Evolutionary conservation across 2,329 filamentous ascomycete species (phyloP).

Genomic region (Leptodontidium sp.): DNA sequence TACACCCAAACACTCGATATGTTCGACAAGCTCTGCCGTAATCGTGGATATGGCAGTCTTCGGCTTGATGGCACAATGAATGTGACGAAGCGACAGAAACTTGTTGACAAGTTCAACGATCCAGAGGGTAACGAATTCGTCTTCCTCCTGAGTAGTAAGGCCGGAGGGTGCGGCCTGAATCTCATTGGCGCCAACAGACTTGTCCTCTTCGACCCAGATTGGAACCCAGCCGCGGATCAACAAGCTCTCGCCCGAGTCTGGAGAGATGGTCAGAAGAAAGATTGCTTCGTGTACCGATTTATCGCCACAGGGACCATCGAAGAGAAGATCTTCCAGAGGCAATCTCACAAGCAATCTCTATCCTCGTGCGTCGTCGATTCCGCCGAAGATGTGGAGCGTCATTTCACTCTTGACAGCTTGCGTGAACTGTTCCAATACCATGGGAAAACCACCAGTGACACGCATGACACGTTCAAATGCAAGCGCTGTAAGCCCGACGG

Average conservation of each 20-base stretch:
- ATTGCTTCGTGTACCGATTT: constrained; percentile 99
- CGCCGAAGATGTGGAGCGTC: constrained; percentile 94
- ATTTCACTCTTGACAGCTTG: constrained; percentile 91
- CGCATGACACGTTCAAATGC: constrained; percentile 98
- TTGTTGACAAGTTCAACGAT: constrained; percentile 98
- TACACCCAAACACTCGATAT: constrained; percentile 97
- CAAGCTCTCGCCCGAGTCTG: constrained; percentile 97
- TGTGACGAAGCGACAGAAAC: constrained; percentile 94
- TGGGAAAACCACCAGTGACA: constrained; percentile 85
- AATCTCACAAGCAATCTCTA: constrained; percentile 96
- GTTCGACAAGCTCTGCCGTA: constrained; percentile 89
- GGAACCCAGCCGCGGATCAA: constrained; percentile 98
- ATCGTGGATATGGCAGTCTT: constrained; percentile 83
- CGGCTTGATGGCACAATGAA: constrained; percentile 98
- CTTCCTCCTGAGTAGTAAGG: constrained; percentile 96
- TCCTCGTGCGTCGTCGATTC: constrained; percentile 97
- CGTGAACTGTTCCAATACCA: constrained; percentile 95
- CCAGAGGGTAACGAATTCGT: constrained; percentile 90
- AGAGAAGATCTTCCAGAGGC: constrained; percentile 98
- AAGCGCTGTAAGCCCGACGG: constrained; percentile 92
- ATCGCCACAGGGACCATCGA: constrained; percentile 98
- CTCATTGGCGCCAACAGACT: constrained; percentile 94
- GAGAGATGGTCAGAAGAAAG: constrained; percentile 99
- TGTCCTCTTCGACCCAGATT: constrained; percentile 95
- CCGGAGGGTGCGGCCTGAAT: constrained; percentile 95